Percentiles rank a stretch among this genome's conserved stretches.
phyloP scores from a whole-genome alignment of 2,329 filamentous ascomycete species.

The Endocalyx cinctus region DNA sequence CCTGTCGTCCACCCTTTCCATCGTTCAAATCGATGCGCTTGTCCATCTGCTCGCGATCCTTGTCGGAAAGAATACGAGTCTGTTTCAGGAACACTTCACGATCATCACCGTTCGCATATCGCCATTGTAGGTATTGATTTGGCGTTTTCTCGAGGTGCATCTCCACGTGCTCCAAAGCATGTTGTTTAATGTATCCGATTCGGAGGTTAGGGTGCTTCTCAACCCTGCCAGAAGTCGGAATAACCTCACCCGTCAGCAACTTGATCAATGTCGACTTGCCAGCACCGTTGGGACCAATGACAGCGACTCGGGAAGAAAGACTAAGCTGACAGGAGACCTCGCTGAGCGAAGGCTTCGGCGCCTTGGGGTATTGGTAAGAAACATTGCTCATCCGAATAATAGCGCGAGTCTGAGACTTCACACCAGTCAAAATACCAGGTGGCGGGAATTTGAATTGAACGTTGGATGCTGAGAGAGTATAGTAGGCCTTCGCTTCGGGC shows the following conservation, averaged over 20 bases:
- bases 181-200: conserved; percentile 99
- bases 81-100: conserved; percentile 97
- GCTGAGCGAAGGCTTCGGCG: conserved; percentile 77
- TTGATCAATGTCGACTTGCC: conserved; percentile 99
- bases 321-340: conserved; percentile 86
- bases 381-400: conserved; percentile 94
- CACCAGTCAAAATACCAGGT: conserved; percentile 87
- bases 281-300: conserved; percentile 95
- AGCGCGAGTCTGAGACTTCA: conserved; percentile 90
- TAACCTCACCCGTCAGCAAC: conserved; percentile 85
- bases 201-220: conserved; percentile 98
- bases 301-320: conserved; percentile 87
- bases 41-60: conserved; percentile 87
- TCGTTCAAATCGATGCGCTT: conserved; percentile 82
- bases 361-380: conserved; percentile 88
- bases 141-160: conserved; percentile 99
- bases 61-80: conserved; percentile 80
- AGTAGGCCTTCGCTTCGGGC: conserved; percentile 96
- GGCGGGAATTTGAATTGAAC: conserved; percentile 98
- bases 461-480: conserved; percentile 82
- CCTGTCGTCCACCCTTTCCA: conserved; percentile 68
- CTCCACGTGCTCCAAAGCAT: conserved; percentile 97
- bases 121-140: conserved; percentile 98
- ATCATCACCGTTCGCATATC: conserved; percentile 94
- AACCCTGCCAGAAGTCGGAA: conserved; percentile 79